A percentile compares a stretch with the other conserved stretches of the same genome.
phyloP scores from a whole-genome alignment of 2,329 filamentous ascomycete genomes.

The Trichoderma sp. region DNA sequence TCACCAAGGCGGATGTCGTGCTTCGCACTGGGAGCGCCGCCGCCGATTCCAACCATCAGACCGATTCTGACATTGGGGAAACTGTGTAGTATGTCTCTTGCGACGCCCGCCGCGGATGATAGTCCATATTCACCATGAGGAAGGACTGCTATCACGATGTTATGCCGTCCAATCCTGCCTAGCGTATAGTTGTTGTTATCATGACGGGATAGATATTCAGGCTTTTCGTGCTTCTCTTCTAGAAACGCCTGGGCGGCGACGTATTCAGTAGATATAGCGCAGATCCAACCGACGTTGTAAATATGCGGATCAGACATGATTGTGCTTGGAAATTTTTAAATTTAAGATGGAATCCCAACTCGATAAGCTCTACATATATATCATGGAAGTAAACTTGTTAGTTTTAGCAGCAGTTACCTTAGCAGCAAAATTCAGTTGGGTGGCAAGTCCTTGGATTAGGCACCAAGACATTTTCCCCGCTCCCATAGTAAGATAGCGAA shows the following conservation, averaged over 20 bases:
- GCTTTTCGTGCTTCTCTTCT: neutral
- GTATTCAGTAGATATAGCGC: constrained; percentile 44
- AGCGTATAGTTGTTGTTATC: neutral
- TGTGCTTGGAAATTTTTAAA: no score
- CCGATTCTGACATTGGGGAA: neutral
- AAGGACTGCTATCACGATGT: neutral
- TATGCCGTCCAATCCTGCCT: neutral
- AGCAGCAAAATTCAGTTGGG: neutral
- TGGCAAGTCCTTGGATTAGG: neutral
- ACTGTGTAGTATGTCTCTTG: neutral
- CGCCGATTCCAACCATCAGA: neutral
- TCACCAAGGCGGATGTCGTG: neutral
- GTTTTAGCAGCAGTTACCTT: no score
- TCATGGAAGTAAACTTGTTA: no score
- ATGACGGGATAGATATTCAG: no score
- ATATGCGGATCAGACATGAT: neutral
- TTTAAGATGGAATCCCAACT: no score
- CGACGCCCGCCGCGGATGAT: neutral
- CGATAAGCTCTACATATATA: no score
- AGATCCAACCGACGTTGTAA: constrained; percentile 48
- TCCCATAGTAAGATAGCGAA: neutral
- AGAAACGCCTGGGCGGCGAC: constrained; percentile 40
- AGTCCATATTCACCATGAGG: neutral
- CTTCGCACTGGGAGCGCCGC: neutral
- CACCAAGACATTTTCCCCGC: neutral